phyloP scores from a whole-genome alignment of 2,329 filamentous ascomycete species.

The Exophiala viscosa region DNA sequence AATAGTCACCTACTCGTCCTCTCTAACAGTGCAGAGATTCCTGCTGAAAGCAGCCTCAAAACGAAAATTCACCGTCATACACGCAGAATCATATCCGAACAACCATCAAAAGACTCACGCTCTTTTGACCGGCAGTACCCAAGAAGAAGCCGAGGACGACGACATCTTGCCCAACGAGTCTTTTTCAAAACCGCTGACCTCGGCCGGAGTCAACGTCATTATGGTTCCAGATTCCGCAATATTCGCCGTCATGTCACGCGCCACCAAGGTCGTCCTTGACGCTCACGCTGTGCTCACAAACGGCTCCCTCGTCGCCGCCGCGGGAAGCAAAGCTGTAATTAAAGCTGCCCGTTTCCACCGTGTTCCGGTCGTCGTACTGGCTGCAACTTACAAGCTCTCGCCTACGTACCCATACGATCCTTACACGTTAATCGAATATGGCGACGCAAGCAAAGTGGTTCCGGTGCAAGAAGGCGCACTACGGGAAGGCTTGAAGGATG shows the following conservation, averaged over 20 bases:
- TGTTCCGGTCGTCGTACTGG: conserved; percentile 81
- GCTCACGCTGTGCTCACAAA: conserved; percentile 85
- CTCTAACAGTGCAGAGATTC: conserved; percentile 83
- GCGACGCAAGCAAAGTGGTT: conserved; percentile 72
- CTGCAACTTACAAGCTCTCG: conserved; percentile 89
- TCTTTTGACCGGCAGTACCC: conserved; percentile 54
- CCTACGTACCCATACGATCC: conserved; percentile 83
- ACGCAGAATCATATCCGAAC: conserved; percentile 71
- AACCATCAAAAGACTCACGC: conserved; percentile 62
- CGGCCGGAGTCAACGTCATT: conserved; percentile 76
- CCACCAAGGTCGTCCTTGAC: conserved; percentile 91
- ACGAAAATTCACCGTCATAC: conserved; percentile 85
- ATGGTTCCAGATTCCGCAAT: conserved; percentile 79
- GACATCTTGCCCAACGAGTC: conserved; percentile 46
- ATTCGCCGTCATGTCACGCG: conserved; percentile 89
- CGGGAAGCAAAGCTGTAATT: conserved; percentile 79
- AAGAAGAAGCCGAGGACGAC: conserved; percentile 34
- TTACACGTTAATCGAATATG: conserved; percentile 79
- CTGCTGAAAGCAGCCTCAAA: conserved; percentile 82
- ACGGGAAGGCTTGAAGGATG: conserved; percentile 62
- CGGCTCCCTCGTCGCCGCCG: conserved; percentile 77
- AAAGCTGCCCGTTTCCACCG: conserved; percentile 77
- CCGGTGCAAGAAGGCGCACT: conserved; percentile 75
- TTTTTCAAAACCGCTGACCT: conserved; percentile 73
- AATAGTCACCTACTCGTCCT: conserved; percentile 83